These are phyloP conservation scores for Phytophthora litchii DNA, from an alignment of 352 stramenopile genomes.

Conservation along the genomic window DNA sequence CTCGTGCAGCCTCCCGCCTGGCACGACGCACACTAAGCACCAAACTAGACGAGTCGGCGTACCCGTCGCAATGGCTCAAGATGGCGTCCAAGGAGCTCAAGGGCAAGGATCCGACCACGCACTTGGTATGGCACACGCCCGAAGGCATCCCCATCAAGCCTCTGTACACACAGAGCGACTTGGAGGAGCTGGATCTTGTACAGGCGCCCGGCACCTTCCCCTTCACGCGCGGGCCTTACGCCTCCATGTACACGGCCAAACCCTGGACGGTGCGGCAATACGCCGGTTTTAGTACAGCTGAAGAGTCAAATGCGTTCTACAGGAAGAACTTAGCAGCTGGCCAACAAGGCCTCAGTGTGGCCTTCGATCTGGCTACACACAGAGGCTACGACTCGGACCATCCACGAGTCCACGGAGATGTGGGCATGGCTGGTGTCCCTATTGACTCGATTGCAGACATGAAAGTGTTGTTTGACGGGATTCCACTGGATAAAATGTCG, in stretches of 20 bases:
- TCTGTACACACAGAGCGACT: conserved; percentile 91
- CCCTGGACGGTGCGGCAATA: conserved; percentile 97
- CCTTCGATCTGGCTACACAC: conserved; percentile 98
- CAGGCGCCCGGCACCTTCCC: conserved; percentile 91
- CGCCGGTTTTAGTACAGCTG: conserved; percentile 96
- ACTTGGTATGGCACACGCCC: conserved; percentile 83
- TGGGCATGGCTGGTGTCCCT: conserved; percentile 97
- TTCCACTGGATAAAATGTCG: conserved; percentile 95
- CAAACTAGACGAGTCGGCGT: conserved; percentile 38
- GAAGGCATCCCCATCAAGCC: conserved; percentile 96
- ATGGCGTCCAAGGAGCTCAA: conserved; percentile 85
- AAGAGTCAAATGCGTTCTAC: conserved; percentile 98
- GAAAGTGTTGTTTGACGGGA: conserved; percentile 97
- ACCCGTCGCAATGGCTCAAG: conserved; percentile 59
- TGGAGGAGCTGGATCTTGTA: conserved; percentile 58
- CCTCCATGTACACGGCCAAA: conserved; percentile 97
- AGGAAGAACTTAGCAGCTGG: conserved; percentile 93
- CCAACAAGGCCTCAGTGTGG: conserved; percentile 92
- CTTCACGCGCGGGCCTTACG: conserved; percentile 94
- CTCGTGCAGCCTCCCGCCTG: not conserved
- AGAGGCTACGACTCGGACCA: conserved; percentile 98
- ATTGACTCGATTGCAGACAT: conserved; percentile 98
- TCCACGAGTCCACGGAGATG: conserved; percentile 93
- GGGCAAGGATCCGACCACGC: conserved; percentile 69
- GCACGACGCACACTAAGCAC: conserved; percentile 35